Percentiles rank a stretch among this genome's conserved stretches.
phyloP scores from a whole-genome alignment of 108 stramenopile genomes.

The Skeletonema marinoi region DNA sequence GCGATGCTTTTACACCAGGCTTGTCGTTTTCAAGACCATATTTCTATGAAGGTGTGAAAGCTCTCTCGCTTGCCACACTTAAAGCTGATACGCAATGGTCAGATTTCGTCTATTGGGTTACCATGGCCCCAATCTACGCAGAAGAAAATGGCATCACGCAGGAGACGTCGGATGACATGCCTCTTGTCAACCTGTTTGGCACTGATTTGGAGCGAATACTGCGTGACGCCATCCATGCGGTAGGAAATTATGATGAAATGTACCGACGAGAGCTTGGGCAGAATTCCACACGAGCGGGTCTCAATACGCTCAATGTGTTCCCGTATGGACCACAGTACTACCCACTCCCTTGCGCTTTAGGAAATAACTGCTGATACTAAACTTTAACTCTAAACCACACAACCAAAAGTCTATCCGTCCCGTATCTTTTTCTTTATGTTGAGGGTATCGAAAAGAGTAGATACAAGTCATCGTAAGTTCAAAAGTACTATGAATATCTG shows the following conservation, averaged over 20 bases:
- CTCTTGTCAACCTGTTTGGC: slow-evolving; percentile 28
- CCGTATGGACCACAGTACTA: background rate
- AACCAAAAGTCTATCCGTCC: too few relatives aligned
- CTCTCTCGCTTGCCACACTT: slow-evolving; percentile 40
- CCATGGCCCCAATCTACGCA: slow-evolving; percentile 31
- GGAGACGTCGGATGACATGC: slow-evolving; percentile 21
- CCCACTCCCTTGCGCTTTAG: background rate
- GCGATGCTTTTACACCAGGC: too few relatives aligned
- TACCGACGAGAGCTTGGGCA: slow-evolving; percentile 14
- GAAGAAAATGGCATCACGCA: slow-evolving; percentile 47
- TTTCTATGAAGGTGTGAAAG: too few relatives aligned
- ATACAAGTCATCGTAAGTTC: too few relatives aligned
- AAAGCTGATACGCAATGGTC: slow-evolving; percentile 43
- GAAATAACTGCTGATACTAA: too few relatives aligned
- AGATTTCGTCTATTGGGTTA: slow-evolving; percentile 51
- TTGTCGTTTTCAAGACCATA: too few relatives aligned
- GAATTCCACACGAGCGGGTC: slow-evolving; percentile 17
- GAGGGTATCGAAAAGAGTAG: too few relatives aligned
- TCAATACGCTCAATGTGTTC: slow-evolving; percentile 33
- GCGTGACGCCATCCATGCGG: slow-evolving; percentile 19
- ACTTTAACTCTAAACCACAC: too few relatives aligned
- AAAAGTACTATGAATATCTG: too few relatives aligned
- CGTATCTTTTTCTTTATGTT: too few relatives aligned
- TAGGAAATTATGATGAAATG: slow-evolving; percentile 37
- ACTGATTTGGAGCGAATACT: background rate